phyloP scores from a whole-genome alignment of 169 alveolate genomes.

The Fabrea salina region DNA sequence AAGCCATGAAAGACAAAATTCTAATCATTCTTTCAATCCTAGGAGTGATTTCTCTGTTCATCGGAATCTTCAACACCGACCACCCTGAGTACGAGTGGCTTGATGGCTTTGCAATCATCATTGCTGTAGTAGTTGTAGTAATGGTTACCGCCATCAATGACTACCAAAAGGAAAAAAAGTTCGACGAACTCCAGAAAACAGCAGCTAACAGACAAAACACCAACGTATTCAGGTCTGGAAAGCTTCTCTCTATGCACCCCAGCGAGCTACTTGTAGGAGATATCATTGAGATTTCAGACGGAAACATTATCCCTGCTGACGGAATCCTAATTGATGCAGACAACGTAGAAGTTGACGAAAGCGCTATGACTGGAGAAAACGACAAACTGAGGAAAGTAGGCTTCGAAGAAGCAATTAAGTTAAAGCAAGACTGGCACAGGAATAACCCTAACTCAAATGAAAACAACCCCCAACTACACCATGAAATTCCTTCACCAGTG shows the following conservation, averaged over 20 bases:
- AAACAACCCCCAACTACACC: conserved; percentile 25
- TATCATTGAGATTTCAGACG: conserved; percentile 75
- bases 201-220: conserved; percentile 58
- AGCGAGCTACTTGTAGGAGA: conserved; percentile 88
- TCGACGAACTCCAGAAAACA: conserved; percentile 73
- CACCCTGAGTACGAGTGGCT: conserved; percentile 81
- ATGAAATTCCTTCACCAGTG: conserved; percentile 77
- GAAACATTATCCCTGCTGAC: conserved; percentile 82
- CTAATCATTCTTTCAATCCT: conserved; percentile 45
- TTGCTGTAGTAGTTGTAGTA: conserved; percentile 88
- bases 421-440: background rate
- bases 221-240: conserved; percentile 63
- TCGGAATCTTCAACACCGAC: conserved; percentile 43
- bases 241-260: conserved; percentile 46
- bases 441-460: background rate
- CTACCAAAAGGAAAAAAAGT: conserved; percentile 85
- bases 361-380: conserved; percentile 89
- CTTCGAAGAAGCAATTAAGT: background rate
- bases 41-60: conserved; percentile 48
- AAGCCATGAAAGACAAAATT: conserved; percentile 52
- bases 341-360: conserved; percentile 81
- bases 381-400: conserved; percentile 69
- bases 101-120: conserved; percentile 89
- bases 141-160: conserved; percentile 84
- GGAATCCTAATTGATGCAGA: conserved; percentile 76